Percentiles rank a stretch among this genome's conserved stretches.
phyloP scores from a whole-genome alignment of 208 protist species.

The Leishmania lainsoni region DNA sequence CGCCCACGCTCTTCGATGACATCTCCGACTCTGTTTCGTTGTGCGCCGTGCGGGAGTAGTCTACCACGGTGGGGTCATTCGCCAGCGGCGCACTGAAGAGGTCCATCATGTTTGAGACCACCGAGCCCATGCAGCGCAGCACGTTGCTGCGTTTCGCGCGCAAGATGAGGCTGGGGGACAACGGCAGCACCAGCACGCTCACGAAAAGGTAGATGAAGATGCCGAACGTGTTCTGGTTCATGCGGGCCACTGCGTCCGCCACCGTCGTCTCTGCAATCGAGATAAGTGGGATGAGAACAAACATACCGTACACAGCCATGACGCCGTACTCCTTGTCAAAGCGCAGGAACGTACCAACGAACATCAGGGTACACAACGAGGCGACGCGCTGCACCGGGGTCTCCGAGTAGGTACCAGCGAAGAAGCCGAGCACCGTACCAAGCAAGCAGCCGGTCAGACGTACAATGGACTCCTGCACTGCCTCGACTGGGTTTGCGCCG shows the following conservation, averaged over 20 bases:
- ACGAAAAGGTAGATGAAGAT: conserved; percentile 91
- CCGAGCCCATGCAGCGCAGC: conserved; percentile 58
- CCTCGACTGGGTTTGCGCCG: conserved; percentile 84
- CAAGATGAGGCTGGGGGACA: conserved; percentile 76
- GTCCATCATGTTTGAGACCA: conserved; percentile 52
- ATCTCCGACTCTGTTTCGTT: conserved; percentile 7
- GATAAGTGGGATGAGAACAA: conserved; percentile 84
- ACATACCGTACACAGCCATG: conserved; percentile 88
- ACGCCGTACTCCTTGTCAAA: conserved; percentile 85
- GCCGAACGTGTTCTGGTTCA: conserved; percentile 91
- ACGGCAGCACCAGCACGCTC: conserved; percentile 70
- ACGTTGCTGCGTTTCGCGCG: conserved; percentile 80
- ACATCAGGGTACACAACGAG: conserved; percentile 83
- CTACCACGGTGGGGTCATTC: neutral
- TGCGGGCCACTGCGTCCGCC: conserved; percentile 32
- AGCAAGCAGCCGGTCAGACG: conserved; percentile 85
- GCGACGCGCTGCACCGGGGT: conserved; percentile 73
- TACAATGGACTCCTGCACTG: conserved; percentile 82
- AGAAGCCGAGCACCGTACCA: conserved; percentile 89
- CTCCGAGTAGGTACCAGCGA: conserved; percentile 77
- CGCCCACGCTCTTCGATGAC: neutral
- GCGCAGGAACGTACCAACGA: conserved; percentile 78
- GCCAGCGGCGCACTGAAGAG: conserved; percentile 62
- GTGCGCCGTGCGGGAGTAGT: neutral
- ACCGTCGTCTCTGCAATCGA: conserved; percentile 57